Evolutionary conservation across 2,329 filamentous ascomycete genomes (phyloP), one percentile per base, ranked within the genome.

Genomic region (Neophaeococcomyces aloes): DNA sequence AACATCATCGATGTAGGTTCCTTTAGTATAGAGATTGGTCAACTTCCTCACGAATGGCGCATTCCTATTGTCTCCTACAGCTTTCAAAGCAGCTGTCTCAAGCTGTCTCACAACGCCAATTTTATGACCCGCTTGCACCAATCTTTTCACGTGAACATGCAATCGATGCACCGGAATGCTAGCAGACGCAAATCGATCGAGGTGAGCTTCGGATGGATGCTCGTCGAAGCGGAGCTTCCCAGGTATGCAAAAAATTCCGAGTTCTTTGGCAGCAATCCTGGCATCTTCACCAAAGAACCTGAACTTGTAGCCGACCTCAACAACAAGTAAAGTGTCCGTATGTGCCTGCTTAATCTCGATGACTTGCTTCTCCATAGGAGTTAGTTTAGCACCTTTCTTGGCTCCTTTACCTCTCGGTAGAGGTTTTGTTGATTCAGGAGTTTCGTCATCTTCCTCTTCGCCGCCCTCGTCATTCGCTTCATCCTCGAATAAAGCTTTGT

Each of bases 221-320:
- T 96, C 89, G 59, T 98, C 89, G 57, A 88, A 98, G 57, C 89
- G 76, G 62, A 89, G 79, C 59, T 95, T 96, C 29, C 91, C 91
- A 0, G 91, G 89, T 55, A 98, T 95, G 61, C 91, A 98, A 30
- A 98, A 83, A 53, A 98, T 95, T 47, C 86, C 84, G 38, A 98
- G 71, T 60, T 89, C 86, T 61, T 89, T 94, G 10, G 88, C 85
- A 3, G 89, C 91, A 42, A 79, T 76, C 42, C 87, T 77, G 7
- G 91, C 91, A 67, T 98, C 91, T 57, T 96, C 89, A 8, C 91
- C 91, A 59, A 94, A 94, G 67, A 98, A 94, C 27, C 84, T 81
- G 65, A 94, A 98, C 61, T 98, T 98, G 67, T 98, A 98, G 39
- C 91, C 91, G 7, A 96, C 91, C 61, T 98, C 89, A 41, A 96